These are phyloP conservation scores for Thielaviopsis punctulata DNA, from an alignment of 2,329 filamentous ascomycete genomes.

Conservation along the genomic window DNA sequence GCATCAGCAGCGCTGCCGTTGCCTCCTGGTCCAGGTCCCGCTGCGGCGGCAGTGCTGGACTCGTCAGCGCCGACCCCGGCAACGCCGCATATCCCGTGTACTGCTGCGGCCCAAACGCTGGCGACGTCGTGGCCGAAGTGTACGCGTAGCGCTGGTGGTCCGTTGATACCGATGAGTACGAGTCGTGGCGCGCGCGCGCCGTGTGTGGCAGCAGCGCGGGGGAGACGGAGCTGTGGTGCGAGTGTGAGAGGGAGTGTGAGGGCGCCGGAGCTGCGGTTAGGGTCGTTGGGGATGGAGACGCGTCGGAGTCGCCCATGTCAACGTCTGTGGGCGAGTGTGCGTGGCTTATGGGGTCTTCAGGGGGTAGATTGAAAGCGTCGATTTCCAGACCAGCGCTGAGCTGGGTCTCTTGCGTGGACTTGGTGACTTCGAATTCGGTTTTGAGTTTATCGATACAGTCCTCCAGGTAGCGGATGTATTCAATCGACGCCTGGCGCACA, in stretches of 20 bases:
- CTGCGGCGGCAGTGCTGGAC: constrained; percentile 38
- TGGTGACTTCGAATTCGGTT: constrained; percentile 28
- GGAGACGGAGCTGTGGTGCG: constrained; percentile 32
- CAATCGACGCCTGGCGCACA: constrained; percentile 92
- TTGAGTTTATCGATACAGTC: constrained; percentile 73
- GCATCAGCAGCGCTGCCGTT: constrained; percentile 72
- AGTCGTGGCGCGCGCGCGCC: constrained; percentile 28
- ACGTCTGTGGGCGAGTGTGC: constrained; percentile 49
- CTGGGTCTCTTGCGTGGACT: not conserved
- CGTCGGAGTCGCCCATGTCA: constrained; percentile 40
- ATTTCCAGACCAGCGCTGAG: no score
- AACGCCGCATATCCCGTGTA: constrained; percentile 23
- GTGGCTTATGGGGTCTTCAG: constrained; percentile 24
- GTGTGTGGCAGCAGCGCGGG: constrained; percentile 33
- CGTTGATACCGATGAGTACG: constrained; percentile 35
- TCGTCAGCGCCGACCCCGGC: constrained; percentile 37
- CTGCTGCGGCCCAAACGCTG: constrained; percentile 37
- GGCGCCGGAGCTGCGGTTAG: constrained; percentile 21
- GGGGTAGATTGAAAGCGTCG: constrained; percentile 10
- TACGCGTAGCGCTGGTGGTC: constrained; percentile 35
- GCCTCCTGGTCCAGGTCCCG: constrained; percentile 56
- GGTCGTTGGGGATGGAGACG: constrained; percentile 30
- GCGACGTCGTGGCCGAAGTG: constrained; percentile 35
- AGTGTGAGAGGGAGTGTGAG: constrained; percentile 31
- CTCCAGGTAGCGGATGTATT: constrained; percentile 88